Conservation (phyloP, 768 basidiomycete genomes). For the Macrolepiota albuminosa region DNA sequence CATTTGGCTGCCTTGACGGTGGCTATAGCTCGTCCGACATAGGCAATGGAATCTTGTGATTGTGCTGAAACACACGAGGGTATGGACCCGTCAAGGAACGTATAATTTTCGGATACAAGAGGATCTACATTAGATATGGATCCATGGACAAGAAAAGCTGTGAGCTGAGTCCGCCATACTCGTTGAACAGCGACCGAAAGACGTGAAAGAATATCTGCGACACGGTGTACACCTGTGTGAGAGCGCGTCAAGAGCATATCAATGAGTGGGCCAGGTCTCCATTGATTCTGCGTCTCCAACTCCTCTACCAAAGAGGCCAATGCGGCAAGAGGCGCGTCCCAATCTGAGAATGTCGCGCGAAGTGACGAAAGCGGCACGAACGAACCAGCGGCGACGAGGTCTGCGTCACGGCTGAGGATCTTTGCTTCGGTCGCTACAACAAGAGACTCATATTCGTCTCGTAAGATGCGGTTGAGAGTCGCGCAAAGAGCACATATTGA, state of each 20-base stretch:
- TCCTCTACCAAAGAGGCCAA: conserved; percentile 61
- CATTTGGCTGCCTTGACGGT: conserved; percentile 78
- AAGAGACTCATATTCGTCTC: conserved; percentile 74
- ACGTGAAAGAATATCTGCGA: conserved; percentile 64
- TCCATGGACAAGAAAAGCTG: conserved; percentile 73
- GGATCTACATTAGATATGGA: conserved; percentile 69
- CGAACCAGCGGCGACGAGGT: conserved; percentile 71
- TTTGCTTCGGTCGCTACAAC: conserved; percentile 80
- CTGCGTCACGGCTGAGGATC: conserved; percentile 68
- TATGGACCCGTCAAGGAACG: conserved; percentile 59
- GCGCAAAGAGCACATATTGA: conserved; percentile 79
- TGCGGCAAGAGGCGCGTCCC: conserved; percentile 82
- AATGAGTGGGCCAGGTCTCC: conserved; percentile 76
- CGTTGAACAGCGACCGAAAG: conserved; percentile 74
- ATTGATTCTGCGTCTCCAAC: conserved; percentile 49
- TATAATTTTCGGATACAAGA: conserved; percentile 55
- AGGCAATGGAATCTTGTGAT: conserved; percentile 76
- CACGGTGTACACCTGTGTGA: conserved; percentile 72
- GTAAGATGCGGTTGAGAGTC: conserved; percentile 67
- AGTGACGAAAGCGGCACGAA: conserved; percentile 86
- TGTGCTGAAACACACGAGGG: conserved; percentile 72
- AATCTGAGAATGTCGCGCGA: conserved; percentile 78
- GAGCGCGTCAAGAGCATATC: conserved; percentile 72
- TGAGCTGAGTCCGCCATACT: conserved; percentile 83
- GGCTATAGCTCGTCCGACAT: conserved; percentile 83